A percentile compares a stretch with the other conserved stretches of the same genome.
phyloP scores from a whole-genome alignment of 1,284 basidiomycete genomes.

The Naganishia sp. region DNA sequence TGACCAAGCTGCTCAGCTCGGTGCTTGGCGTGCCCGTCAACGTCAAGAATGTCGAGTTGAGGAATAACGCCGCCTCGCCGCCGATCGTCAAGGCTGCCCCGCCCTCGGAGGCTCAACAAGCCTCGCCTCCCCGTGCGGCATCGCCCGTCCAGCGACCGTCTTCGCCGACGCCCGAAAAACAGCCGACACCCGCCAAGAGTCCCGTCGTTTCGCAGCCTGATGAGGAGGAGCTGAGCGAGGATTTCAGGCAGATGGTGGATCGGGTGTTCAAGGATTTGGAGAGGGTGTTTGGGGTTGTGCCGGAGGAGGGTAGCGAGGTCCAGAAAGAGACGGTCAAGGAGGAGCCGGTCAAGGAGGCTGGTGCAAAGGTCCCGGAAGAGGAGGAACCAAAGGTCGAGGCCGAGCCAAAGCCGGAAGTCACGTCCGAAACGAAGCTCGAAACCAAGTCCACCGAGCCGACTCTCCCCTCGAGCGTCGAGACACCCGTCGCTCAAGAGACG shows the following conservation, averaged over 20 bases:
- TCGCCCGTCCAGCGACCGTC: conserved; percentile 8
- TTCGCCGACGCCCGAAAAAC: not conserved
- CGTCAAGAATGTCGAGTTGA: not conserved
- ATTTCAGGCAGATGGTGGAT: conserved; percentile 22
- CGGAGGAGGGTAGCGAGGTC: not conserved
- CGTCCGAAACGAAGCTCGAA: too few species aligned
- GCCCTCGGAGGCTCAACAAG: not conserved
- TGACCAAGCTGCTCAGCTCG: conserved; percentile 14
- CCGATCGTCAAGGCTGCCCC: not conserved
- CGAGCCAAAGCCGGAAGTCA: not conserved
- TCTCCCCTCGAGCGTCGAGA: not conserved
- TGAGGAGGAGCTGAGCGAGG: conserved; percentile 15
- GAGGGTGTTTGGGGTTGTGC: conserved; percentile 6
- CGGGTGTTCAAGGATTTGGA: conserved; percentile 27
- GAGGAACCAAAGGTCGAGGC: not conserved
- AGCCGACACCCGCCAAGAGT: not conserved
- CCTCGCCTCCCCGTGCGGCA: not conserved
- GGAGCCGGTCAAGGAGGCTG: not conserved
- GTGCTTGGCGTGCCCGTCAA: conserved; percentile 14
- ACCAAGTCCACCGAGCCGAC: not conserved
- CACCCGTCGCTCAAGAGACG: not conserved
- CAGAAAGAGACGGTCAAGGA: not conserved
- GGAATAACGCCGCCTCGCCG: conserved; percentile 1
- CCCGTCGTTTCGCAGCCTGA: not conserved
- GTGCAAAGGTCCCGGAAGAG: not conserved